Evolutionary conservation across 2,329 filamentous ascomycete species (phyloP).

Genomic region (Trichophyton mentagrophytes): DNA sequence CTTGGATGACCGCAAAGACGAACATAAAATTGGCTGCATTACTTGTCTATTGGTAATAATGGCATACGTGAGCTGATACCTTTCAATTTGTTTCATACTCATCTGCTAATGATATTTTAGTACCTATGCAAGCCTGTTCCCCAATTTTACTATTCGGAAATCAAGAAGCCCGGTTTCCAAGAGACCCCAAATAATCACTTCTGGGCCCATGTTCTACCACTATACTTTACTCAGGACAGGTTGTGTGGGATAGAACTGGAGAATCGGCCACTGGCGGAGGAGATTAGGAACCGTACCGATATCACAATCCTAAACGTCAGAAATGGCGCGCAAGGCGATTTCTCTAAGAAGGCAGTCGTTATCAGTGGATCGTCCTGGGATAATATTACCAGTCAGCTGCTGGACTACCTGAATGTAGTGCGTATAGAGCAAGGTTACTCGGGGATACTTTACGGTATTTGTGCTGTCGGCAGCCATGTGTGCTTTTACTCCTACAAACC

Average conservation of each 20-base stretch:
- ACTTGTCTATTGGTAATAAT: neutral
- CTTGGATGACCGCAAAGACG: too few species aligned
- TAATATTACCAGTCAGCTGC: neutral
- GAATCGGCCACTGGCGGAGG: conserved; percentile 2
- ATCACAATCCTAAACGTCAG: neutral
- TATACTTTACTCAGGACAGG: conserved; percentile 7
- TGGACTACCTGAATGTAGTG: conserved; percentile 4
- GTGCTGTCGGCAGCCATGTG: conserved; percentile 2
- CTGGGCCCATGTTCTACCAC: conserved; percentile 5
- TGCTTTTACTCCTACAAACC: conserved; percentile 2
- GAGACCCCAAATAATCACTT: conserved; percentile 2
- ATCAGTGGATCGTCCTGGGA: neutral
- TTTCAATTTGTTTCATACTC: neutral
- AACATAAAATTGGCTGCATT: too few species aligned
- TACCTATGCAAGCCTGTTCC: conserved; percentile 1
- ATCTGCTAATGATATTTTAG: neutral
- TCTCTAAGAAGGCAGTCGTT: conserved; percentile 3
- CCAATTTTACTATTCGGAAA: conserved; percentile 5
- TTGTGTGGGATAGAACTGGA: conserved; percentile 4
- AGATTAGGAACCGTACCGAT: neutral
- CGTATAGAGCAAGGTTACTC: neutral
- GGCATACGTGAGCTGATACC: neutral
- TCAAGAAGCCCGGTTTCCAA: neutral
- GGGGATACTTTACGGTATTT: neutral
- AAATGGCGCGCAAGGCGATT: neutral